Evolutionary conservation across 202 grass and related monocot genomes (phyloP), one percentile per base, ranked within the genome.

Genomic region (Saccharum hybrid): DNA sequence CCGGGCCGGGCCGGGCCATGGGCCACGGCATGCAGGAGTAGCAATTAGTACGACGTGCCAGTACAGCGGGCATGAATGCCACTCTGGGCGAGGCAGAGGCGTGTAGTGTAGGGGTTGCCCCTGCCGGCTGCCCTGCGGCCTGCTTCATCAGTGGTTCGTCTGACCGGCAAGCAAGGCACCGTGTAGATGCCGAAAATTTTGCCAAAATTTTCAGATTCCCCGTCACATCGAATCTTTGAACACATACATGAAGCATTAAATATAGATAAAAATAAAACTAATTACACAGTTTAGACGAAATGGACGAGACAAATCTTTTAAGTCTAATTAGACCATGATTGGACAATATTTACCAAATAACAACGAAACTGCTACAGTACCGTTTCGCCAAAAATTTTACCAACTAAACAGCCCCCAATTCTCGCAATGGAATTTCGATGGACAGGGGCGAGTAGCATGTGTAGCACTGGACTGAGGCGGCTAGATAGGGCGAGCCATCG

Each of bases 31-130:
- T 30, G 0, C 34, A 36, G 28, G 28, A 28, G 4, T 36, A 23
- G 41, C 75, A 79, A 79, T 79, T 39, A 80, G 30, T 75, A 75
- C 75, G 80, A 19, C 69, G 39, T 14, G 43, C 54, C 76, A 37
- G 66, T 43, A 37, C 66, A 59, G 8, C 45, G 70, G 23, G 13
- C 87, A 88, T 88, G 74, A 39, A 88, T 81, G 82, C 15, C 42
- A 80, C 77, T 71, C 52, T 75, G 70, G 52, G 41, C 19, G 52
- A 43, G 31, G 3, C 68, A 42, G 72, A 37, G 18, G 31, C 30
- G 63, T 31, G 40, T 7, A 65, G 45, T 45, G 21, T 33, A 14
- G 63, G 39, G 46, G 71, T 19, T 19, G 52, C 57, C 66, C 15
- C 71, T 72, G 69, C 69, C 13, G 40, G 36, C 72, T 15, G 67